phyloP scores from a whole-genome alignment of 1,284 basidiomycete species.

The Filobasidium uniguttulatum region DNA sequence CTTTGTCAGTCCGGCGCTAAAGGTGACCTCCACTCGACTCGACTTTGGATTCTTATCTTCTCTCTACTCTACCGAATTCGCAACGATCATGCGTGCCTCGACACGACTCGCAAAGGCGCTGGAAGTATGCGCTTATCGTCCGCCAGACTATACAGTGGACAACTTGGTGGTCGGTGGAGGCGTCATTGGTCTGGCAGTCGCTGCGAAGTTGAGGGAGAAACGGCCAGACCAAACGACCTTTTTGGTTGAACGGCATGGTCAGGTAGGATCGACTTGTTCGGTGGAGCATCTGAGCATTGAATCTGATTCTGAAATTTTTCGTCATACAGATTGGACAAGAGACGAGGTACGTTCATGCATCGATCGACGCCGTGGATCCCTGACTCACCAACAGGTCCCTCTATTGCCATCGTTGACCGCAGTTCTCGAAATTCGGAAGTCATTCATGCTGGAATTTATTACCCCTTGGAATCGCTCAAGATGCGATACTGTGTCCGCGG shows the following conservation, averaged over 20 bases:
- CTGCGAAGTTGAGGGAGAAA: slow-evolving; percentile 52
- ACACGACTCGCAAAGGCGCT: background rate
- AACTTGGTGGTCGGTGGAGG: slow-evolving; percentile 87
- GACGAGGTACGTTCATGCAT: slow-evolving; percentile 49
- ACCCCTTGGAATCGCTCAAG: slow-evolving; percentile 74
- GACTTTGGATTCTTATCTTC: background rate
- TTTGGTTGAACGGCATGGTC: slow-evolving; percentile 64
- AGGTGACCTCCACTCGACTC: too few species aligned
- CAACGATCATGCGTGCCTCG: background rate
- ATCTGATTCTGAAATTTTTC: slow-evolving; percentile 1
- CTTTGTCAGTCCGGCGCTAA: too few species aligned
- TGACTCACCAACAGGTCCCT: too few species aligned
- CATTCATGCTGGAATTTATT: slow-evolving; percentile 69
- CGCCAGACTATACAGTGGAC: slow-evolving; percentile 65
- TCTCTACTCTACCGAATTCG: background rate
- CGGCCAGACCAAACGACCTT: slow-evolving; percentile 64
- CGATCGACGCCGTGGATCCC: background rate
- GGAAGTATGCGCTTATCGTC: slow-evolving; percentile 20
- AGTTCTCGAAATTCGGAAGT: slow-evolving; percentile 94
- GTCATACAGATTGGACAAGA: slow-evolving; percentile 49
- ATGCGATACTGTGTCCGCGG: slow-evolving; percentile 77
- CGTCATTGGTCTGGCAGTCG: slow-evolving; percentile 78
- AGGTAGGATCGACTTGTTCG: slow-evolving; percentile 28
- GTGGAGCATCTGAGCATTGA: background rate
- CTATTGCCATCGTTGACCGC: background rate